Percentiles rank a stretch among this genome's conserved stretches.
Conservation (phyloP, 768 basidiomycete genomes). For the Lactarius trivialis region DNA sequence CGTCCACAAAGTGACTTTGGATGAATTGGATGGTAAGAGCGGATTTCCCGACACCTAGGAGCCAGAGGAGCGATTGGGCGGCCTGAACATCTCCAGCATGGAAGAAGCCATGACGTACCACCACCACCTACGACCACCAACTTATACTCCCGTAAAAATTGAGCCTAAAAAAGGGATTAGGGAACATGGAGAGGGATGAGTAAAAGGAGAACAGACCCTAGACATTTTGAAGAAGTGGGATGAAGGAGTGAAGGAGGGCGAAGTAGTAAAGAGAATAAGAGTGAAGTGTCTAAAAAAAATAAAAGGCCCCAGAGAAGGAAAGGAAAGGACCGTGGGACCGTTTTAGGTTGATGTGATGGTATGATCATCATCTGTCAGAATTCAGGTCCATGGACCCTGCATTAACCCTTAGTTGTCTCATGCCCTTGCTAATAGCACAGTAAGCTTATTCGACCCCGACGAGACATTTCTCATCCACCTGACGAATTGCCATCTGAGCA, state of each 20-base stretch:
- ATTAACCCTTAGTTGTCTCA: too few relatives aligned
- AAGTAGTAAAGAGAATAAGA: neutral
- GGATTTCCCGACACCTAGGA: slow-evolving; percentile 69
- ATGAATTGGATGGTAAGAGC: slow-evolving; percentile 98
- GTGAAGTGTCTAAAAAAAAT: neutral
- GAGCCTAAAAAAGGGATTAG: slow-evolving; percentile 45
- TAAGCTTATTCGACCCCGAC: too few relatives aligned
- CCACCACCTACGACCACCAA: slow-evolving; percentile 98
- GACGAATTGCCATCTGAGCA: too few relatives aligned
- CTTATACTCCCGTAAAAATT: slow-evolving; percentile 95
- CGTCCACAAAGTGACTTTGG: slow-evolving; percentile 89
- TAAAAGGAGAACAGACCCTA: slow-evolving; percentile 26
- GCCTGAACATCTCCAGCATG: neutral
- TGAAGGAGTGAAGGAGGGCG: neutral
- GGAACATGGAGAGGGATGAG: neutral
- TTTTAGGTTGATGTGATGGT: neutral
- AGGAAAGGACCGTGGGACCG: neutral
- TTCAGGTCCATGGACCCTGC: neutral
- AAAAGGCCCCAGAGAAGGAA: neutral
- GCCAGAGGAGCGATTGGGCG: neutral
- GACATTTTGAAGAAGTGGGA: slow-evolving; percentile 27
- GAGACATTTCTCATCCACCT: too few relatives aligned
- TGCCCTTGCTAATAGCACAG: too few relatives aligned
- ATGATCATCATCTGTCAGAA: neutral
- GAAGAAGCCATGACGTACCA: slow-evolving; percentile 44